Percentiles rank a stretch among this genome's conserved stretches.
phyloP scores from a whole-genome alignment of 2,329 filamentous ascomycete species.

The Plenodomus tracheiphilus region DNA sequence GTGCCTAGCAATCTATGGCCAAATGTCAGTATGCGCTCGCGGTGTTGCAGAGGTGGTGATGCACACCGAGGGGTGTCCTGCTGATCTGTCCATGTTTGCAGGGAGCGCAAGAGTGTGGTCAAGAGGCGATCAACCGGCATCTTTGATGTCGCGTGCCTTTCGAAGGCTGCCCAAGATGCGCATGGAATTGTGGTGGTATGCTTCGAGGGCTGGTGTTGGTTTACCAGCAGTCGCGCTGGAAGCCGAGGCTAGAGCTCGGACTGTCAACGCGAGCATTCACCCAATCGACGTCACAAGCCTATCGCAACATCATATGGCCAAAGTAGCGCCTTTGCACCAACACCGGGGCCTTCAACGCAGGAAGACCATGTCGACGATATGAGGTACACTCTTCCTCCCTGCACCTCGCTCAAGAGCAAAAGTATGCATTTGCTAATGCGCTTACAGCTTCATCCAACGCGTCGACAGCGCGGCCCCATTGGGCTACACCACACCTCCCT shows the following conservation, averaged over 20 bases:
- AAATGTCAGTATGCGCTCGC: slow-evolving; percentile 25
- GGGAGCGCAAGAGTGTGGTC: slow-evolving; percentile 66
- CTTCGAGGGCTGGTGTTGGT: slow-evolving; percentile 21
- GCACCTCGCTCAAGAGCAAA: too few relatives aligned
- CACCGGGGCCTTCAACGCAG: too few relatives aligned
- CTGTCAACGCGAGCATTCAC: slow-evolving; percentile 17
- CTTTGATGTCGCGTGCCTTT: slow-evolving; percentile 13
- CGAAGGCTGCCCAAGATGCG: slow-evolving; percentile 6
- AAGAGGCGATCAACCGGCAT: slow-evolving; percentile 72
- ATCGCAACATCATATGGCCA: background rate
- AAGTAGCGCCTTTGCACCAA: background rate
- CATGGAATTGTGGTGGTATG: slow-evolving; percentile 2
- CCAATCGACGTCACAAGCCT: slow-evolving; percentile 17
- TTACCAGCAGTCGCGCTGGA: slow-evolving; percentile 11
- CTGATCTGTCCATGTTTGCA: slow-evolving; percentile 61
- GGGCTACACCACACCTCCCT: slow-evolving; percentile 70
- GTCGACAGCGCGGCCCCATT: slow-evolving; percentile 53
- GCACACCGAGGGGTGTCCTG: slow-evolving; percentile 63
- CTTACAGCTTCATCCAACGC: slow-evolving; percentile 49
- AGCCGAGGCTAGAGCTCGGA: slow-evolving; percentile 35
- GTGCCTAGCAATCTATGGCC: slow-evolving; percentile 59
- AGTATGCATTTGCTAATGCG: too few relatives aligned
- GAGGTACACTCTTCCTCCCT: slow-evolving; percentile 23
- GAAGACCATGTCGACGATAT: slow-evolving; percentile 36
- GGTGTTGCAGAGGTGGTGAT: slow-evolving; percentile 4